Conservation (phyloP, 2,329 filamentous ascomycete species). For the Hysterium pulicare region DNA sequence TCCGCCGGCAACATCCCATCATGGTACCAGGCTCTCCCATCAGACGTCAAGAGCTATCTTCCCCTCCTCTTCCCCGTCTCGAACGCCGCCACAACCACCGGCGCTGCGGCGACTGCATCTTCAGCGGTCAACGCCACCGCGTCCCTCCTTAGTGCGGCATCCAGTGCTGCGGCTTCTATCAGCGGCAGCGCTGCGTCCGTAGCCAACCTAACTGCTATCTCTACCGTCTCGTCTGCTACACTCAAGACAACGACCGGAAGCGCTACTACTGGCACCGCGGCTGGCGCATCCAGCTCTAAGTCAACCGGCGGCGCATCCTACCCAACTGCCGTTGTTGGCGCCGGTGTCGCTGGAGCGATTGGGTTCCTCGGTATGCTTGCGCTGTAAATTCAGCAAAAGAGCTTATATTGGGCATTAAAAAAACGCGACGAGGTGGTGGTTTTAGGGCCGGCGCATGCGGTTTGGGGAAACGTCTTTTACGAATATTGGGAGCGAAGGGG, state of each 20-base stretch:
- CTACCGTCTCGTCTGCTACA: slow-evolving; percentile 22
- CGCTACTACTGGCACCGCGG: slow-evolving; percentile 5
- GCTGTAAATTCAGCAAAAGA: slow-evolving; percentile 28
- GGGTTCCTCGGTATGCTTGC: slow-evolving; percentile 44
- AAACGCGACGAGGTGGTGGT: not conserved
- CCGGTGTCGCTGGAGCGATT: slow-evolving; percentile 38
- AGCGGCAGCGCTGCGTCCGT: slow-evolving; percentile 15
- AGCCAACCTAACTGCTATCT: slow-evolving; percentile 17
- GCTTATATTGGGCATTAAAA: not conserved
- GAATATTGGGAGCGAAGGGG: no score
- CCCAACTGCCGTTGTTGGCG: slow-evolving; percentile 38
- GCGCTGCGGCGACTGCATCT: not conserved
- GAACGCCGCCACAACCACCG: slow-evolving; percentile 11
- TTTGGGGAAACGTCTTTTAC: no score
- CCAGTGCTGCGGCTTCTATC: slow-evolving; percentile 17
- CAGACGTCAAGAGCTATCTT: slow-evolving; percentile 44
- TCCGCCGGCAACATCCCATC: slow-evolving; percentile 40
- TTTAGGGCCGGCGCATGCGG: not conserved
- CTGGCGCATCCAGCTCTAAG: slow-evolving; percentile 14
- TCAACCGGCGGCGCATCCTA: slow-evolving; percentile 28
- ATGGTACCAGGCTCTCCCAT: slow-evolving; percentile 46
- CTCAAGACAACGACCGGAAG: slow-evolving; percentile 12
- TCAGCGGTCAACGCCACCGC: slow-evolving; percentile 1
- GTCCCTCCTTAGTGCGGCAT: slow-evolving; percentile 7
- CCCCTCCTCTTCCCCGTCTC: slow-evolving; percentile 29